Conservation (phyloP, 2,329 filamentous ascomycete genomes). For the Fusarium kyushuense region DNA sequence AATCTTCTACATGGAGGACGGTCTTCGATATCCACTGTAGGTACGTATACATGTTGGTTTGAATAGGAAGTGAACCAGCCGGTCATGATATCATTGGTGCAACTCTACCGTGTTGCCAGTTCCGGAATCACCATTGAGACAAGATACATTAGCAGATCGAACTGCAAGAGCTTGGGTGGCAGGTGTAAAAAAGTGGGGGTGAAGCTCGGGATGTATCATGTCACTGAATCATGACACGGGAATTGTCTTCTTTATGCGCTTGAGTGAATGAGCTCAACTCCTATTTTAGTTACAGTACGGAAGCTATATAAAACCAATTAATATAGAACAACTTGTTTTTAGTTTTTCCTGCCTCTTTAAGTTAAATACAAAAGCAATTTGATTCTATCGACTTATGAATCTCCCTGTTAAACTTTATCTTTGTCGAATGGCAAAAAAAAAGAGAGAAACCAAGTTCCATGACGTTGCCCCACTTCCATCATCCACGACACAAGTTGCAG, state of each 20-base stretch:
- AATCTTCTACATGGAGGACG: conserved; percentile 26
- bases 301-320: neutral
- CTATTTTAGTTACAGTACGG: neutral
- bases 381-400: neutral
- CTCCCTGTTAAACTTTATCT: neutral
- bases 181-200: conserved; percentile 11
- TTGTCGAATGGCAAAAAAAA: neutral
- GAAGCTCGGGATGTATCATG: conserved; percentile 17
- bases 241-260: neutral
- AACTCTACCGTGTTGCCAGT: conserved; percentile 14
- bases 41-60: conserved; percentile 16
- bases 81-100: conserved; percentile 38
- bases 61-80: conserved; percentile 1
- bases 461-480: conserved; percentile 23
- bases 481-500: neutral
- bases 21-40: conserved; percentile 17
- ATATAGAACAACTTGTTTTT: neutral
- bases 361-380: neutral
- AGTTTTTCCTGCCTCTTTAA: too few species aligned
- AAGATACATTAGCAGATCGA: neutral
- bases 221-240: conserved; percentile 17
- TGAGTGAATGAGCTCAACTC: neutral
- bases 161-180: conserved; percentile 7
- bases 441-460: neutral
- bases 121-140: conserved; percentile 25